Evolutionary conservation across 2,329 filamentous ascomycete species (phyloP).

Genomic region (Fusarium veterinarium): DNA sequence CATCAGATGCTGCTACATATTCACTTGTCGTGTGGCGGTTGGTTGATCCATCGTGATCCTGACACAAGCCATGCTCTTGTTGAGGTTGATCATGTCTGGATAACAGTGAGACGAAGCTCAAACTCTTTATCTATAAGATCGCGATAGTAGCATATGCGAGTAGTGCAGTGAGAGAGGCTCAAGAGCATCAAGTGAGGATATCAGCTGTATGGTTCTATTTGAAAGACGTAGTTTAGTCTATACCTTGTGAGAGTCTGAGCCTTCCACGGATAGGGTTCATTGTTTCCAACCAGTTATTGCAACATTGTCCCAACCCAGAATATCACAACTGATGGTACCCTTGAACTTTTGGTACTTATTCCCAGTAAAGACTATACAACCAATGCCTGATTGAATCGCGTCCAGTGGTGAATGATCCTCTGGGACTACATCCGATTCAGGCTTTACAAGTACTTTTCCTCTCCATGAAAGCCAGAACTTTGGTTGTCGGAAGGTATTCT

Average conservation of each 20-base stretch:
- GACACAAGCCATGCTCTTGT: background rate
- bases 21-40: background rate
- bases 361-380: conserved; percentile 15
- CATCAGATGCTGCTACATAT: background rate
- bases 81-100: background rate
- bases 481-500: conserved; percentile 25
- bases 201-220: too few species aligned
- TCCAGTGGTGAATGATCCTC: background rate
- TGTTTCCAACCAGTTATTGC: background rate
- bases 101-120: background rate
- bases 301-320: background rate
- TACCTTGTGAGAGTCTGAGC: background rate
- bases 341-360: conserved; percentile 13
- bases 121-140: background rate
- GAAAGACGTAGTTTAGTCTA: background rate
- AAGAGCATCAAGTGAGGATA: too few species aligned
- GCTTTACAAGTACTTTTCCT: background rate
- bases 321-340: background rate
- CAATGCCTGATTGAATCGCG: conserved; percentile 1
- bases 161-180: fast-evolving
- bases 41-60: too few species aligned
- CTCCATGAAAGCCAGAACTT: conserved; percentile 28
- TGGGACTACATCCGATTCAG: fast-evolving
- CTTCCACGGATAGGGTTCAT: background rate
- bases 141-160: too few species aligned